phyloP scores from a whole-genome alignment of 805 yeast species.

The Lipomyces sp. region DNA sequence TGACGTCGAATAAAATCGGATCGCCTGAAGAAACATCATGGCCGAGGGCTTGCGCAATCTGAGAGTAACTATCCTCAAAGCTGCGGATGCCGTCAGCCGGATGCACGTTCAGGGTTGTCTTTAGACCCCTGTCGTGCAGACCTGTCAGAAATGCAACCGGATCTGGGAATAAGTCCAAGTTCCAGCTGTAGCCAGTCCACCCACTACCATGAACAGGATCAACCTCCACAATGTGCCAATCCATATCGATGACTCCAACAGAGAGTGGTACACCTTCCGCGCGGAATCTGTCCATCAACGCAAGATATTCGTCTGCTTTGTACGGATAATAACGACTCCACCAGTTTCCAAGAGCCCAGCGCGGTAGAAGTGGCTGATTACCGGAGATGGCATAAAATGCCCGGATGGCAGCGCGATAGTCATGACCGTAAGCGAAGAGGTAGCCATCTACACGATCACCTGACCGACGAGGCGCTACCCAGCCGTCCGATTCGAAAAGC shows the following conservation, averaged over 20 bases:
- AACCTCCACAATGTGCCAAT: constrained; percentile 3
- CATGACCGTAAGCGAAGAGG: constrained; percentile 5
- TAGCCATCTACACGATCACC: constrained; percentile 9
- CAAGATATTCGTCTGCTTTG: constrained; percentile 8
- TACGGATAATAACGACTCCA: constrained; percentile 10
- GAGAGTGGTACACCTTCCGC: constrained; percentile 10
- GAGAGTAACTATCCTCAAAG: not conserved
- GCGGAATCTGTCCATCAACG: constrained; percentile 9
- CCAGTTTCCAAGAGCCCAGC: constrained; percentile 8
- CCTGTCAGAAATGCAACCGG: constrained; percentile 3
- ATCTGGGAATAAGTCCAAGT: constrained; percentile 6
- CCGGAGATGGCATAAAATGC: constrained; percentile 9
- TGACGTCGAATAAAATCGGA: constrained; percentile 8
- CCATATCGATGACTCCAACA: constrained; percentile 6
- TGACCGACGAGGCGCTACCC: constrained; percentile 2
- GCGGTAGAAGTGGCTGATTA: constrained; percentile 9
- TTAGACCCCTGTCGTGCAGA: constrained; percentile 8
- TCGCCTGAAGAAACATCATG: constrained; percentile 5
- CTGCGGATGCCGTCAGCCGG: constrained; percentile 10
- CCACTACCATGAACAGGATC: constrained; percentile 9
- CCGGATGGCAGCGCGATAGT: constrained; percentile 12
- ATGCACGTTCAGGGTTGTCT: constrained; percentile 11
- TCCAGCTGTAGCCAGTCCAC: constrained; percentile 11
- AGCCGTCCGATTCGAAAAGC: constrained; percentile 10
- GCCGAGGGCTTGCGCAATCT: constrained; percentile 8